phyloP scores from a whole-genome alignment of 768 basidiomycete genomes.

The Trichaptum fuscoviolaceum region DNA sequence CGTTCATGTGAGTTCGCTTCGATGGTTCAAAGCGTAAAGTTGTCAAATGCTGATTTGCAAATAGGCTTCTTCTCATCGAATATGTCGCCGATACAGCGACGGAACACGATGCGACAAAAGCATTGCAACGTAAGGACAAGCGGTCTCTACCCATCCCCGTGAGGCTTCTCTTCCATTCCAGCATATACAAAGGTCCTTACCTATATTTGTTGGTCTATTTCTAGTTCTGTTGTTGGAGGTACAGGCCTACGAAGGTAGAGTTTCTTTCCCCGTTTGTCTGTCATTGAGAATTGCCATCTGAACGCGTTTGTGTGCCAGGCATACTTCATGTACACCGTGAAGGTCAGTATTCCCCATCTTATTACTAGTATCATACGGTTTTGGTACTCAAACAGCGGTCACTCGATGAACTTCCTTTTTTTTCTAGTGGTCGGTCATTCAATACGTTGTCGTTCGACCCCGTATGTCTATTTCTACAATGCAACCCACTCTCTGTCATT shows the following conservation, averaged over 20 bases:
- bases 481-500: conserved; percentile 9
- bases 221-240: conserved; percentile 79
- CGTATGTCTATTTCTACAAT: conserved; percentile 37
- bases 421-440: conserved; percentile 76
- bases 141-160: conserved; percentile 63
- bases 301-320: conserved; percentile 34
- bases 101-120: conserved; percentile 58
- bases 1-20: conserved; percentile 62
- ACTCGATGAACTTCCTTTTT: conserved; percentile 9
- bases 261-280: neutral
- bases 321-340: conserved; percentile 88
- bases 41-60: neutral
- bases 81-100: conserved; percentile 70
- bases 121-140: conserved; percentile 79
- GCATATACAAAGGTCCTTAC: neutral
- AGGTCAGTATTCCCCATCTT: conserved; percentile 36
- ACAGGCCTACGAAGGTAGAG: conserved; percentile 69
- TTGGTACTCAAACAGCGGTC: neutral
- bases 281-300: neutral
- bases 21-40: neutral
- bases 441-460: conserved; percentile 78
- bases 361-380: neutral
- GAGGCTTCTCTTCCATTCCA: conserved; percentile 23
- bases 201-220: neutral
- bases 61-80: conserved; percentile 74